Conservation (phyloP, 1,284 basidiomycete species). For the Sporisorium graminicola region DNA sequence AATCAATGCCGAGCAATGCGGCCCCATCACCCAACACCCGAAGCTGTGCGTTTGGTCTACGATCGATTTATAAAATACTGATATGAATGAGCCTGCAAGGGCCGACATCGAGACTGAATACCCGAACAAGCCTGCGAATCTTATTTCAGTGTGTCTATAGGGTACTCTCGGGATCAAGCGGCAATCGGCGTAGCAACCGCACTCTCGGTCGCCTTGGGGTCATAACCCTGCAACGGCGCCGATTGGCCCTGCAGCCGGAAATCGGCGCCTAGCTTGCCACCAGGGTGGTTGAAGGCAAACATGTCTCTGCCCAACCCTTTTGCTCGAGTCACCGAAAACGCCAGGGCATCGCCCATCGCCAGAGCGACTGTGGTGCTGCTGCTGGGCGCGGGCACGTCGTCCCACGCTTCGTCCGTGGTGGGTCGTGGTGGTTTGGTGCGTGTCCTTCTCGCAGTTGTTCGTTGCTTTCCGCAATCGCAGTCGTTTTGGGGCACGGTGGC, state of each 20-base stretch:
- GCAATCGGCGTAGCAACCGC: slow-evolving; percentile 39
- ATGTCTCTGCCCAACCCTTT: slow-evolving; percentile 49
- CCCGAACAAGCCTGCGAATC: not conserved
- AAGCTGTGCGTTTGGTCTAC: not conserved
- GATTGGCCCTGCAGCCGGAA: slow-evolving; percentile 39
- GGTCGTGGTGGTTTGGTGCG: slow-evolving; percentile 18
- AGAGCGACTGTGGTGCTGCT: slow-evolving; percentile 70
- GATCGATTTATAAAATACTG: not conserved
- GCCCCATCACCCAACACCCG: not conserved
- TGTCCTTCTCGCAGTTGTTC: not conserved
- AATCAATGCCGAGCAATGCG: not conserved
- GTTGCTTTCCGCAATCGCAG: slow-evolving; percentile 21
- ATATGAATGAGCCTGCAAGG: not conserved
- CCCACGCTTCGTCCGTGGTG: slow-evolving; percentile 53
- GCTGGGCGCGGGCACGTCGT: slow-evolving; percentile 69
- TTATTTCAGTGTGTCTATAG: too few relatives aligned
- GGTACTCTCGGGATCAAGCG: slow-evolving; percentile 4
- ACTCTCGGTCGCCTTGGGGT: slow-evolving; percentile 21
- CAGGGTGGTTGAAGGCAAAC: slow-evolving; percentile 70
- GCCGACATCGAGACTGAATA: not conserved
- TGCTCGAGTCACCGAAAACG: slow-evolving; percentile 60
- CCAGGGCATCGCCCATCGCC: slow-evolving; percentile 70
- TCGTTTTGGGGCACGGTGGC: slow-evolving; percentile 8
- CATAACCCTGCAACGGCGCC: slow-evolving; percentile 23
- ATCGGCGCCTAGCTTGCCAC: slow-evolving; percentile 67